phyloP scores from a whole-genome alignment of 768 basidiomycete species.

The Boletus huronensis region DNA sequence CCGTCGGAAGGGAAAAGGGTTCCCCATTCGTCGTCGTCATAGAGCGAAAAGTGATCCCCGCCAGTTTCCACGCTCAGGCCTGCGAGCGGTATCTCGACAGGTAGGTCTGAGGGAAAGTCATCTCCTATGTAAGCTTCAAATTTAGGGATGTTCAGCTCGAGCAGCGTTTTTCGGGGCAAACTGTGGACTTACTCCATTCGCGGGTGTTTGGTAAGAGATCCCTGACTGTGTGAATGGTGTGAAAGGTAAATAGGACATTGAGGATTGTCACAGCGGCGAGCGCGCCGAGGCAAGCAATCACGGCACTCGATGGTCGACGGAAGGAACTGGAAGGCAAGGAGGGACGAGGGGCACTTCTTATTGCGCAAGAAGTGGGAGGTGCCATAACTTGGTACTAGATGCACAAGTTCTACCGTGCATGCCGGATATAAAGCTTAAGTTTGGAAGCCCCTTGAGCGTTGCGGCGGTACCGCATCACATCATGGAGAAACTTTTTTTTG shows the following conservation, averaged over 20 bases:
- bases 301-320: background rate
- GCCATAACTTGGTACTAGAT: constrained; percentile 3
- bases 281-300: constrained; percentile 15
- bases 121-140: constrained; percentile 27
- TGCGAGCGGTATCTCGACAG: constrained; percentile 27
- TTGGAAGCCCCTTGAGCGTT: background rate
- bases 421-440: constrained; percentile 4
- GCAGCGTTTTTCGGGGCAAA: background rate
- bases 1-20: constrained; percentile 33
- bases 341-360: background rate
- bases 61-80: constrained; percentile 28
- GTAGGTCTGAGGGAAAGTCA: constrained; percentile 32
- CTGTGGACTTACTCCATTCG: constrained; percentile 21
- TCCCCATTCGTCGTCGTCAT: constrained; percentile 36
- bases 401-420: background rate
- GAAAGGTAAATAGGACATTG: constrained; percentile 21
- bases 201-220: constrained; percentile 14
- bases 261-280: constrained; percentile 21
- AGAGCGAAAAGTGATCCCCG: constrained; percentile 28
- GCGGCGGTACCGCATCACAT: background rate
- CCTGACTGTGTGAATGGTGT: constrained; percentile 13
- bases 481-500: too few species aligned
- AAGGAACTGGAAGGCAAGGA: background rate
- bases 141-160: background rate
- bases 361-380: background rate